Evolutionary conservation across 305 asterid genomes (phyloP).

Genomic region (Fraxinus ornus): DNA sequence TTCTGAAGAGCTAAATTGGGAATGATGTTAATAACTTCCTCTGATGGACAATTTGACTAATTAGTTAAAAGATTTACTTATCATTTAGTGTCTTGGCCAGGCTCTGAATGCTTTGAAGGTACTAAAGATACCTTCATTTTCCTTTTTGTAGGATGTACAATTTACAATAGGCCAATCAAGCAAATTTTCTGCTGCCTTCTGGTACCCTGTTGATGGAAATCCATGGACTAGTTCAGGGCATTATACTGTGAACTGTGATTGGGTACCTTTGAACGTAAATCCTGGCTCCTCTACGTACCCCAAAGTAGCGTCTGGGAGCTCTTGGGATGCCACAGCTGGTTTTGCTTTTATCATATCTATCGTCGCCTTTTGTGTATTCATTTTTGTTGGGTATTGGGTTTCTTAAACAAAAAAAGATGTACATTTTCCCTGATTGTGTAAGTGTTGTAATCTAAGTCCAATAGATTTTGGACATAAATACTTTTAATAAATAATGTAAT

Average conservation of each 20-base stretch:
- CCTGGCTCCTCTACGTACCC: slow-evolving; percentile 32
- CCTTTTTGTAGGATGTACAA: slow-evolving; percentile 61
- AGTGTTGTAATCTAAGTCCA: too few species aligned
- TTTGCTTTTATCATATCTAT: slow-evolving; percentile 64
- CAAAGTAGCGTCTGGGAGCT: slow-evolving; percentile 38
- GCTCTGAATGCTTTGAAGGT: background rate
- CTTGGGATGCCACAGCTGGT: slow-evolving; percentile 73
- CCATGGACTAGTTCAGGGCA: slow-evolving; percentile 80
- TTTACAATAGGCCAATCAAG: slow-evolving; percentile 63
- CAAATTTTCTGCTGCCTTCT: slow-evolving; percentile 70
- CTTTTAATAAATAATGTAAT: too few species aligned
- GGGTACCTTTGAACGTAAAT: slow-evolving; percentile 59
- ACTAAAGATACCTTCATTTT: background rate
- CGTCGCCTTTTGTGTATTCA: slow-evolving; percentile 55
- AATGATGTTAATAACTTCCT: background rate
- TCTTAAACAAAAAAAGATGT: slow-evolving; percentile 42
- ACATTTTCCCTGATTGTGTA: slow-evolving; percentile 45
- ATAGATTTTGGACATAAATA: too few species aligned
- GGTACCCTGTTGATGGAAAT: slow-evolving; percentile 67
- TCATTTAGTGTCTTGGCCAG: background rate
- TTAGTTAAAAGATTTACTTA: background rate
- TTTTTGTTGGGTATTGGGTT: slow-evolving; percentile 57
- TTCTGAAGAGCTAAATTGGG: background rate
- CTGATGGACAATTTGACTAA: background rate
- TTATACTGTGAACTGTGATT: slow-evolving; percentile 67